Base-by-base conservation (phyloP, 768 basidiomycete genomes). In the Daedaleopsis nitida region DNA sequence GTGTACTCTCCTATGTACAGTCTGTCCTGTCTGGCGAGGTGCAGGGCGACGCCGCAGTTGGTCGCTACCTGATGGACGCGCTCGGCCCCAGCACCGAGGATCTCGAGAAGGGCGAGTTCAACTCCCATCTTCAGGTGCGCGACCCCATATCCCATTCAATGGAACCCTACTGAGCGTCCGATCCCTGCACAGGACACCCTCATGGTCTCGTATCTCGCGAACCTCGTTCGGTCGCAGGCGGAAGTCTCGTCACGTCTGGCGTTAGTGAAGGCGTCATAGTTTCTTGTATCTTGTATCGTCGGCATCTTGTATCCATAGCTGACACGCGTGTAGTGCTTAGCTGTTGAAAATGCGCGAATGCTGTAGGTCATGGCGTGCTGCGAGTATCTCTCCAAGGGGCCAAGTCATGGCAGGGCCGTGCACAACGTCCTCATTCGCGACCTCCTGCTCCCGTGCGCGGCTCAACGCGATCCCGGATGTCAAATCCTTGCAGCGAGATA, bases 291-390 rank as follows among this genome's bases (percentile, higher is more conserved):
- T 44, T 51, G 52, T 52, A 59, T 48, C 24, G 34, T 37, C 43
- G 58, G 64, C 35, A 49, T 47, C 16, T 43, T 54, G 57, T 56
- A 35, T 58, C 21, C 38, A 56, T 64, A 64, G 59, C 59, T 47
- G 56, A 57, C 48, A 59, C 62, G 62, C 44, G 54, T 64, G 62
- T 59, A 64, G 54, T 64, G 56, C 49, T 64, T 62, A 90, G 75
- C 89, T 91, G 75, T 99, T 99, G 81, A 99, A 99, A 65, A 98
- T 94, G 61, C 96, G 83, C 47, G 94, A 96, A 76, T 98, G 96
- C 74, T 95, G 92, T 69, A 94, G 76, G 76, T 98, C 96, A 74
- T 99, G 97, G 60, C 97, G 81, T 43, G 86, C 84, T 38, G 90
- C 87, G 32, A 98, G 80, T 43, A 98, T 89, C 76, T 99, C 97